Base-by-base conservation (phyloP, 495 filamentous ascomycete genomes). In the Penicillium antarcticum region DNA sequence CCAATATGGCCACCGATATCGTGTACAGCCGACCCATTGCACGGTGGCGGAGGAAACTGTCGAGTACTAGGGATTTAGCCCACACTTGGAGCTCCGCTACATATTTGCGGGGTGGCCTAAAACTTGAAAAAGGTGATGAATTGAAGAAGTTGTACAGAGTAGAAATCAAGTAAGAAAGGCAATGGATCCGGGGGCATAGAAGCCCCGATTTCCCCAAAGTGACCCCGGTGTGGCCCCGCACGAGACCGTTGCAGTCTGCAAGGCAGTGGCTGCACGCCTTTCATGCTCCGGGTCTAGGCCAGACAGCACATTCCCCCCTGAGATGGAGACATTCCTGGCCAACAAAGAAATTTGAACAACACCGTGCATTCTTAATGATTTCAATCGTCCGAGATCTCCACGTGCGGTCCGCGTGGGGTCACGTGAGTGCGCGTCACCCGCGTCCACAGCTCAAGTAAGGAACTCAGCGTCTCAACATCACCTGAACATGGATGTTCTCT, bases 21-120 rank as follows among this genome's bases (percentile, higher is more conserved):
- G 71, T 70, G 53, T 71, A 79, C 21, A 62, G 36, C 34, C 70
- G 70, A 37, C 76, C 76, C 74, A 77, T 79, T 31, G 50, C 11
- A 21, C 35, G 11, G 34, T n/a, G 2, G 3, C 21, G 14, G 14
- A 34, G 32, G 32, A 34, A 36, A 29, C 9, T 29, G 8, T 1
- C 2, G 26, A 29, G 8, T 29, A 8, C 9, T 10, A 29, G 26
- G 8, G 26, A 29, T 29, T 10, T 29, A 29, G 21, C 26, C 26
- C 26, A 7, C 5, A 29, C 6, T 29, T 29, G 26, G 42, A 48
- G 31, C 39, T 17, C 42, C 42, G 11, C 41, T 14, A 52, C 51
- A 24, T 29, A 9, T 29, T 29, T 29, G 8, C 26, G 0, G 8
- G 26, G 26, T 29, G 8, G 26, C 26, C 26, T 29, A 10, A 29